These are phyloP conservation scores for Hanseniaspora nectarophila DNA, from an alignment of 805 yeast species.

Conservation along the genomic window DNA sequence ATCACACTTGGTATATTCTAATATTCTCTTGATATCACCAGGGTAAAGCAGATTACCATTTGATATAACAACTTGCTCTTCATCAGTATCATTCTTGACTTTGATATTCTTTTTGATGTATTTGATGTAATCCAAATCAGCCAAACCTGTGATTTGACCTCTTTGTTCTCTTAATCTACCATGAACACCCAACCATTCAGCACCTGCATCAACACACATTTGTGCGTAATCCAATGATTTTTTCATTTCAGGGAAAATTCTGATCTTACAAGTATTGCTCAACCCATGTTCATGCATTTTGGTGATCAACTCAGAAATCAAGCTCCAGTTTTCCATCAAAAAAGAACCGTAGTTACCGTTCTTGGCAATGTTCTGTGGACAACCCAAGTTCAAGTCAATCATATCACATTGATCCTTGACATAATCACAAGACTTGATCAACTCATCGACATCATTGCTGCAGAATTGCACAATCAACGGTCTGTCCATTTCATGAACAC, in stretches of 20 bases:
- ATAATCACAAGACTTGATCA: constrained; percentile 65
- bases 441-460: constrained; percentile 83
- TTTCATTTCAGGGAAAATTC: constrained; percentile 75
- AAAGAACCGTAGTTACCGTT: constrained; percentile 94
- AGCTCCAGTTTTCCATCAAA: constrained; percentile 92
- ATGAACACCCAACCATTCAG: constrained; percentile 87
- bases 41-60: constrained; percentile 93
- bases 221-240: constrained; percentile 78
- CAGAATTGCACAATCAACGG: constrained; percentile 92
- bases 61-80: constrained; percentile 57
- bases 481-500: constrained; percentile 47
- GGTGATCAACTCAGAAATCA: constrained; percentile 58
- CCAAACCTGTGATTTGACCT: constrained; percentile 90
- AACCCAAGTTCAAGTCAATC: constrained; percentile 87
- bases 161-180: constrained; percentile 96
- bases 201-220: constrained; percentile 85
- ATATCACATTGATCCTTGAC: constrained; percentile 87
- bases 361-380: constrained; percentile 95
- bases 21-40: constrained; percentile 64
- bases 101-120: constrained; percentile 70
- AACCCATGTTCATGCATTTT: constrained; percentile 43
- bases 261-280: constrained; percentile 66
- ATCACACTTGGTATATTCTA: constrained; percentile 55
- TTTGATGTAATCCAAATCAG: constrained; percentile 76
- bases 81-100: constrained; percentile 36